phyloP scores from a whole-genome alignment of 2,329 filamentous ascomycete species.

The Trichophyton schoenleinii region DNA sequence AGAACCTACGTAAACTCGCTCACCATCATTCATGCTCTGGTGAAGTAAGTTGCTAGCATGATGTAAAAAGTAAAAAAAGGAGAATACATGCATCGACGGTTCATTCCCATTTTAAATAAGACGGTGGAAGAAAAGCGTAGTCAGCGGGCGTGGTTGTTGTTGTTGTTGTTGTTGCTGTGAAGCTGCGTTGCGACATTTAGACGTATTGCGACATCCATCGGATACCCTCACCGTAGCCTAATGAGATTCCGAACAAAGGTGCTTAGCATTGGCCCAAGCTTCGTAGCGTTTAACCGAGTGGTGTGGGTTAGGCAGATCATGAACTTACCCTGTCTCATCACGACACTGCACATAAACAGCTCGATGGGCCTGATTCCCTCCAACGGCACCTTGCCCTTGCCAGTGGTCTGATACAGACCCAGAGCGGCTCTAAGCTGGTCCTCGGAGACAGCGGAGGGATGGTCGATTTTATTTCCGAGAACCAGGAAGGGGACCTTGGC shows the following conservation, averaged over 20 bases:
- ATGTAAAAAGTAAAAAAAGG: neutral
- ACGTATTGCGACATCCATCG: constrained; percentile 90
- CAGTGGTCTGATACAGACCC: constrained; percentile 89
- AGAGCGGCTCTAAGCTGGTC: constrained; percentile 87
- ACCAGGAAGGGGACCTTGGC: constrained; percentile 91
- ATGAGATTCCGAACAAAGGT: neutral
- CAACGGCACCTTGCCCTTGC: constrained; percentile 85
- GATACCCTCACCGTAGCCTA: constrained; percentile 77
- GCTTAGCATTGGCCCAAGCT: neutral
- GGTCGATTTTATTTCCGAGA: constrained; percentile 98
- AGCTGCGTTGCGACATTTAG: constrained; percentile 31
- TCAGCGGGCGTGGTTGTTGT: constrained; percentile 12
- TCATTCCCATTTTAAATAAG: constrained; percentile 3
- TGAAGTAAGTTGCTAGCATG: neutral
- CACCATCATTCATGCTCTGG: neutral
- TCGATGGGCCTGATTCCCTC: constrained; percentile 92
- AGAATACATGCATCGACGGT: neutral
- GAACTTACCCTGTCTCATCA: constrained; percentile 77
- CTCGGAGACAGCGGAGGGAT: constrained; percentile 88
- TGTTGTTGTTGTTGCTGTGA: no score
- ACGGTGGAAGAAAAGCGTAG: constrained; percentile 9
- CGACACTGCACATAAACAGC: constrained; percentile 98
- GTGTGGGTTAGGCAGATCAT: neutral
- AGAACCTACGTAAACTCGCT: no score
- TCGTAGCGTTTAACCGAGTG: no score